These are phyloP conservation scores for Chamaecrista fasciculata DNA, from an alignment of 306 rosid species.

Conservation along the genomic window DNA sequence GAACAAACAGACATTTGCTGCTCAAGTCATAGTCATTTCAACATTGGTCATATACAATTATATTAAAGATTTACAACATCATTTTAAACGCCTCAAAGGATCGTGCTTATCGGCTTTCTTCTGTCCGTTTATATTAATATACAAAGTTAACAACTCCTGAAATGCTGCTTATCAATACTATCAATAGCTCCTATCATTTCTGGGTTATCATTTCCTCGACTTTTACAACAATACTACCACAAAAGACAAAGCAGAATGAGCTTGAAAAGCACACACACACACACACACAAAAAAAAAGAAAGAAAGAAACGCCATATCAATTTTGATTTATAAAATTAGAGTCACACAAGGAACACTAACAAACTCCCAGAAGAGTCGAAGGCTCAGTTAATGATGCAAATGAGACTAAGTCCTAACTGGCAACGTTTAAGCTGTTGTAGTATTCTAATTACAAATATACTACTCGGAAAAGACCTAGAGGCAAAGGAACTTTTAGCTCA, in stretches of 20 bases:
- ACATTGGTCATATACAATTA: background rate
- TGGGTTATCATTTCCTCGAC: constrained; percentile 6
- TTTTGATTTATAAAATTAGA: constrained; percentile 22
- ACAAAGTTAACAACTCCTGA: background rate
- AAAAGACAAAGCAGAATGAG: background rate
- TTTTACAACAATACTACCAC: background rate
- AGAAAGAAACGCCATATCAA: background rate
- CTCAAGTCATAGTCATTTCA: constrained; percentile 16
- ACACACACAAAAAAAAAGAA: no score
- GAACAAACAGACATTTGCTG: background rate
- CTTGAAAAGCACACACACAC: background rate
- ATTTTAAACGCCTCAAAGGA: background rate
- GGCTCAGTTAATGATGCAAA: background rate
- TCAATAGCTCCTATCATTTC: background rate
- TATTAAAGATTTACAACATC: background rate
- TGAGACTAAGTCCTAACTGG: background rate
- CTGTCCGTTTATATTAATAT: background rate
- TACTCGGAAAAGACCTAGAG: background rate
- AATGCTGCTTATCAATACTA: background rate
- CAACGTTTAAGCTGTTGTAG: background rate
- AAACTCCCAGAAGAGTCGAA: background rate
- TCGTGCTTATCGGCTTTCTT: constrained; percentile 8
- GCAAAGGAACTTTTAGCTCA: background rate
- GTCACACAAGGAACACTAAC: background rate
- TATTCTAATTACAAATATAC: background rate